Base-by-base conservation (phyloP, 139 green algal genomes). In the Closterium sp. region DNA sequence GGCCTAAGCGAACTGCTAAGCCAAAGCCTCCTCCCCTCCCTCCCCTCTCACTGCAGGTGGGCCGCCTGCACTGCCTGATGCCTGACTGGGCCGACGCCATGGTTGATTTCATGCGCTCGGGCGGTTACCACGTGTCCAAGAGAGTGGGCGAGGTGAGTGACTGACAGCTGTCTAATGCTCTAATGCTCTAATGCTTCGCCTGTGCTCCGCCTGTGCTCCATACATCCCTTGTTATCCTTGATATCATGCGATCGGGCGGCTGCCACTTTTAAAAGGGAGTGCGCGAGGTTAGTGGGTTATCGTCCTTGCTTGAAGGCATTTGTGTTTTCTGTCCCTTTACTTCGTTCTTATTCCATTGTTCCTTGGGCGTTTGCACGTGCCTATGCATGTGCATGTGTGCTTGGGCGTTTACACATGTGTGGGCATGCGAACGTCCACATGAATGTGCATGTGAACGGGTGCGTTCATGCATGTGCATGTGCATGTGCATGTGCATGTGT, bases 11-110 rank as follows among this genome's bases (percentile, higher is more conserved):
- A n/a, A n/a, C n/a, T n/a, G n/a, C n/a, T n/a, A n/a, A n/a, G n/a
- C n/a, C n/a, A n/a, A n/a, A n/a, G n/a, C 76, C 8, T 85, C 76
- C 9, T 10, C 76, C 76, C 4, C 76, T 85, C 76, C 76, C 76
- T n/a, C 28, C 4, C 28, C 8, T 7, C 8, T 10, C 76, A 33
- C 76, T 31, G 5, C 28, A n/a, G n/a, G n/a, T n/a, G n/a, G 88
- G 97, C 4, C 76, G 91, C n/a, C 90, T 96, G 83, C 94, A 96
- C 91, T 92, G 83, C 34, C 86, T 95, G 38, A 86, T 91, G 89
- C 92, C 93, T 91, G 96, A 96, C 33, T 98, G 97, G 97, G 36
- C 90, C 28, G 96, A 98, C 12, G 97, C 96, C 34, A 99, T 98
- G 88, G 91, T 98, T 38, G 95, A 95, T 1, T 99, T 98, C 95